phyloP scores from a whole-genome alignment of 805 yeast species.

The Cyberlindnera saturnus region DNA sequence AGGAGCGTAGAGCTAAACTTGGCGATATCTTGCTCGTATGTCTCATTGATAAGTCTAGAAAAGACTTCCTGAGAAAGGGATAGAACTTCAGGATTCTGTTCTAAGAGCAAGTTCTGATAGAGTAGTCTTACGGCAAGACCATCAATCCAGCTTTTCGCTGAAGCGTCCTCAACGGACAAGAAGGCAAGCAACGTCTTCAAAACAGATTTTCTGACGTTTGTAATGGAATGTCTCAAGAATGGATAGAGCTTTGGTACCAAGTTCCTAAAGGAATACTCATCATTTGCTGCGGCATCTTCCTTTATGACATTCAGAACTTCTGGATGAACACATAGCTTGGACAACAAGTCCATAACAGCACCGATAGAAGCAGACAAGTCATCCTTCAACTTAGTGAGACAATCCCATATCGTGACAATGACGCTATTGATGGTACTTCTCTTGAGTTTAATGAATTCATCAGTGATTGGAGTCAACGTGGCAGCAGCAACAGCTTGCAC shows the following conservation, averaged over 20 bases:
- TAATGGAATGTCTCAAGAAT: conserved; percentile 87
- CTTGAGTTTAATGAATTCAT: conserved; percentile 71
- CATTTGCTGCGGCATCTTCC: conserved; percentile 45
- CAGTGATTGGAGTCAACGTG: conserved; percentile 82
- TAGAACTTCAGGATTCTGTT: conserved; percentile 75
- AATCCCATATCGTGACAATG: conserved; percentile 81
- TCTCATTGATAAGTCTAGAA: conserved; percentile 44
- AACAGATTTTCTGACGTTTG: conserved; percentile 86
- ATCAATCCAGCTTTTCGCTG: conserved; percentile 67
- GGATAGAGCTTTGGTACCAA: conserved; percentile 91
- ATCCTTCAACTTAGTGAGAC: conserved; percentile 77
- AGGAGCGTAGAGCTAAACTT: conserved; percentile 47
- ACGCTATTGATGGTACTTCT: conserved; percentile 39
- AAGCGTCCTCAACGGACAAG: conserved; percentile 47
- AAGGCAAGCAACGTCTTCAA: conserved; percentile 76
- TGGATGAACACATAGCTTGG: conserved; percentile 77
- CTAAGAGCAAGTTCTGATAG: conserved; percentile 83
- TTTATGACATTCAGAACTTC: conserved; percentile 72
- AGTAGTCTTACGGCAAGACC: conserved; percentile 67
- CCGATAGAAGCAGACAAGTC: conserved; percentile 94
- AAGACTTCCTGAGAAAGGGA: conserved; percentile 59
- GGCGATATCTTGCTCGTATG: conserved; percentile 28
- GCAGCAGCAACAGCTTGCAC: conserved; percentile 97
- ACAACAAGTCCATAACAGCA: conserved; percentile 88
- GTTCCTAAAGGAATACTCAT: conserved; percentile 55